A percentile compares a stretch with the other conserved stretches of the same genome.
Conservation (phyloP, 257 asterid species). For the Scutellaria barbata region DNA sequence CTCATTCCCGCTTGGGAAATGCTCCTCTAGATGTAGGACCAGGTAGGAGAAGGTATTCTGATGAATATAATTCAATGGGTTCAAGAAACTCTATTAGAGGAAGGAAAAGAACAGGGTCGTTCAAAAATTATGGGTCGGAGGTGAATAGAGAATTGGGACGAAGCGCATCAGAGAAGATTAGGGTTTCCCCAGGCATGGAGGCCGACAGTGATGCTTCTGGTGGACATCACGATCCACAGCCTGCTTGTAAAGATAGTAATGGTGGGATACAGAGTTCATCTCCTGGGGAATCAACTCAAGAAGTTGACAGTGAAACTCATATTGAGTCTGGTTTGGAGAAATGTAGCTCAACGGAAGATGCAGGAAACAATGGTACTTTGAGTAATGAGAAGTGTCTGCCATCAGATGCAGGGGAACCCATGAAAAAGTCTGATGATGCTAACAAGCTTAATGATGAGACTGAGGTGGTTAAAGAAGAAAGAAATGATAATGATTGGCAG, state of each 20-base stretch:
- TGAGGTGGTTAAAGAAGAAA: conserved; percentile 42
- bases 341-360: conserved; percentile 46
- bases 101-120: conserved; percentile 69
- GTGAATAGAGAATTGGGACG: conserved; percentile 58
- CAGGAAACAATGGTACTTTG: conserved; percentile 39
- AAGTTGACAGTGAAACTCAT: conserved; percentile 41
- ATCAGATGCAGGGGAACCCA: conserved; percentile 47
- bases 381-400: conserved; percentile 38
- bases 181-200: conserved; percentile 48
- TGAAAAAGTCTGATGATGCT: conserved; percentile 44
- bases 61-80: conserved; percentile 56
- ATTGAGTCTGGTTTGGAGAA: conserved; percentile 45
- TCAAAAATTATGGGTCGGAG: conserved; percentile 58
- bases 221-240: conserved; percentile 49
- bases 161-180: conserved; percentile 62
- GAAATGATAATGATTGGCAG: conserved; percentile 40
- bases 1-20: conserved; percentile 69
- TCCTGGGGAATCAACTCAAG: conserved; percentile 47
- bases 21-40: conserved; percentile 51
- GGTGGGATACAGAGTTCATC: conserved; percentile 44
- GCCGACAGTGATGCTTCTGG: conserved; percentile 46
- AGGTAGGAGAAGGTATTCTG: conserved; percentile 59
- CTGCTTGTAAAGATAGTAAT: conserved; percentile 46
- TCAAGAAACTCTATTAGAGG: conserved; percentile 57
- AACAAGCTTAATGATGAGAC: conserved; percentile 39